Evolutionary conservation across 78 protist genomes (phyloP), one percentile per base, ranked within the genome.

Genomic region (Creolimax fragrantissima): DNA sequence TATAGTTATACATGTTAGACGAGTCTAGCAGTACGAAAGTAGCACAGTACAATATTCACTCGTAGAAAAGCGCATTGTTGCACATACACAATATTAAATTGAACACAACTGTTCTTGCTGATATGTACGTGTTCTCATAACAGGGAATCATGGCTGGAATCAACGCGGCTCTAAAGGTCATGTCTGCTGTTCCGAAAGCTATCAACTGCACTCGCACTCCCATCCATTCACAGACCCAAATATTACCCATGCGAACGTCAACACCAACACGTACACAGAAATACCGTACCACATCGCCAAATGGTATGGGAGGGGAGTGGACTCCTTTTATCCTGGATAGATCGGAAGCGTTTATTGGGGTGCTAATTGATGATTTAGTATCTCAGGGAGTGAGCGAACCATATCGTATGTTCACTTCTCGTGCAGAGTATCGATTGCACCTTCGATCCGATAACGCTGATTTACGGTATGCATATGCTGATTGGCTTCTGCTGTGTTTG

Each of bases 361-460:
- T 97, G 4, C 84, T 98, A 24, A 89, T 98, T 83, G 99, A 98
- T 85, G 99, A 98, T 92, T 91, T 98, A 7, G 92, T 94, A 5
- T 88, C 94, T 4, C 45, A 94, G 36, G 98, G 98, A 42, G 96
- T 94, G 24, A 37, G 45, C 3, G 99, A 98, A 91, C 98, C 99
- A 0, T 98, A 98, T 84, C 85, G 99, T 35, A 96, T 98, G 97
- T 96, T 98, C 94, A 98, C 99, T 3, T 32, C 42, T 35, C 81
- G 92, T 17, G 92, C 92, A 3, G 92, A 89, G 74, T 89, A 89
- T 74, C 84, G 93, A 3, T 3, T 90, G 93, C 42, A 90, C 32
- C 86, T 98, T 3, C 94, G 99, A 3, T 92, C 97, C 4, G 98
- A 97, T 95, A 97, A 96, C 47, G 97, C 99, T 2, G 98, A 97